Percentiles rank a stretch among this genome's conserved stretches.
Evolutionary conservation across 345 rosid species (phyloP).

Genomic region (Eucalyptus decipiens): DNA sequence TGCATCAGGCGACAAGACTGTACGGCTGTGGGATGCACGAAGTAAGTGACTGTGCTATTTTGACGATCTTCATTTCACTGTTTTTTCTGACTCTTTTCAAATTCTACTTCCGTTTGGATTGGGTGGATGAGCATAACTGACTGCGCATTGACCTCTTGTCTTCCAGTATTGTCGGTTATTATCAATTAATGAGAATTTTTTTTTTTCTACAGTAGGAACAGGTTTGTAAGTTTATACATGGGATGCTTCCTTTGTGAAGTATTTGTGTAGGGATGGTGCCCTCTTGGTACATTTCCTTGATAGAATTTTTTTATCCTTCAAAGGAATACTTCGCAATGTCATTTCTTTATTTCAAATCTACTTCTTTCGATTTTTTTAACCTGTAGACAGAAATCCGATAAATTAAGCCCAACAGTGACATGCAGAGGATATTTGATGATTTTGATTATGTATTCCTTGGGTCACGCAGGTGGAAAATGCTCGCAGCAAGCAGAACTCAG

Average conservation of each 20-base stretch:
- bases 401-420: background rate
- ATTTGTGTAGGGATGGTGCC: background rate
- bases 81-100: background rate
- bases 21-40: constrained; percentile 97
- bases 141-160: background rate
- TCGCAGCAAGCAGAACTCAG: constrained; percentile 92
- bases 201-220: background rate
- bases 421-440: background rate
- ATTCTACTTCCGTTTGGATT: background rate
- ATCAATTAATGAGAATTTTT: background rate
- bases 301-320: background rate
- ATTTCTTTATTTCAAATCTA: background rate
- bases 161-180: background rate
- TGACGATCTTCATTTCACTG: background rate
- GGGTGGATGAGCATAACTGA: background rate
- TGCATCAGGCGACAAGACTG: constrained; percentile 97
- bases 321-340: background rate
- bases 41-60: constrained; percentile 37
- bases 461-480: constrained; percentile 79
- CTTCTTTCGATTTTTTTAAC: background rate
- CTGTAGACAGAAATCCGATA: background rate
- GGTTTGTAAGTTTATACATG: background rate
- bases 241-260: background rate
- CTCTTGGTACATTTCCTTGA: background rate
- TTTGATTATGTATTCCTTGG: background rate